Evolutionary conservation across 2,329 filamentous ascomycete genomes (phyloP), one percentile per base, ranked within the genome.

Genomic region (Neodidymelliopsis sp.): DNA sequence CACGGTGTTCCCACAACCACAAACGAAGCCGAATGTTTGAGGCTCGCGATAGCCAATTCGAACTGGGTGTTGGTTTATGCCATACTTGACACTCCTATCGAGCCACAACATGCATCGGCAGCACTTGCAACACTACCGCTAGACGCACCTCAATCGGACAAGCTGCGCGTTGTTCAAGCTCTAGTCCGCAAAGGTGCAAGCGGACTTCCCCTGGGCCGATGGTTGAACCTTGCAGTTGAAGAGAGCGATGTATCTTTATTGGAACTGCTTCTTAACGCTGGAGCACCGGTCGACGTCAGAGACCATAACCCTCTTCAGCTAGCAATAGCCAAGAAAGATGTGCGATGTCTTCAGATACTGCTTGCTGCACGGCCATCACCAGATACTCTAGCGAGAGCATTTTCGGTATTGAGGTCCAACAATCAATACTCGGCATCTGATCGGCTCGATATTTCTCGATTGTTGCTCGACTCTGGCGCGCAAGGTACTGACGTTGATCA

Each of bases 11-110:
- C 67, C 1, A 66, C 66, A 10, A 44, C 53, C 7, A 42, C 58
- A 6, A 66, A 71, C 15, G 61, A 65, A 25, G 66, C 66, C 2
- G 66, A 71, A 40, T 69, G 65, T 40, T 50, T 72, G 3, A 56
- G 50, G 31, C 54, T 59, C 30, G 65, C 67, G 4, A 43, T 71
- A 12, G 46, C 46, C 2, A 64, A 67, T 19, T 56, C 55, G 2
- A 71, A 70, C 34, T 72, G 67, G 67, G 27, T 22, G 9, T 35
- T 72, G 6, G 57, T 57, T 9, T 59, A 69, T 30, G 52, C 53
- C 0, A 65, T 72, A 5, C 51, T 72, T 0, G 28, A 59, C 10
- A 62, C 60, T 0, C 43, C 60, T 1, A 51, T 72, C 3, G 57
- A 63, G 12, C 49, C 62, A 11, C 53, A 53, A n/a, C 61, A 70